Percentiles rank a stretch among this genome's conserved stretches.
phyloP scores from a whole-genome alignment of 805 yeast species.

The Barnettozyma sucrosica region DNA sequence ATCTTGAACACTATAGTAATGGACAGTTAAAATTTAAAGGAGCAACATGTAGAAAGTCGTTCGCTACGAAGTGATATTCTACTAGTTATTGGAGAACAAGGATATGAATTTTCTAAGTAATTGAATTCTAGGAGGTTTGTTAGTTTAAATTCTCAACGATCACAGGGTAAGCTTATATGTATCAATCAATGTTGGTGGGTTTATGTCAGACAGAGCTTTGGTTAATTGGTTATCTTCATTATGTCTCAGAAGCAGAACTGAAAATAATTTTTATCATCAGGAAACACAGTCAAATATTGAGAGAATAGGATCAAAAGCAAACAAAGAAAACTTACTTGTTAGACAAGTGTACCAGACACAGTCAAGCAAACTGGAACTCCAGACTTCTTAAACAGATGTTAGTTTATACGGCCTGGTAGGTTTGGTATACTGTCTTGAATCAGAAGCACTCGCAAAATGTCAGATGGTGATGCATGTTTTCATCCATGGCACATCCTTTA shows the following conservation, averaged over 20 bases:
- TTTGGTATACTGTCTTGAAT: background rate
- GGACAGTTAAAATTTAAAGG: background rate
- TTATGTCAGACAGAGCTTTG: conserved; percentile 41
- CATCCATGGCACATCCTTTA: conserved; percentile 70
- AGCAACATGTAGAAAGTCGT: too few relatives aligned
- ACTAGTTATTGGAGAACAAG: too few relatives aligned
- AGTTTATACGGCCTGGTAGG: background rate
- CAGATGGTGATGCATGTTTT: conserved; percentile 98
- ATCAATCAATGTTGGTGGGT: background rate
- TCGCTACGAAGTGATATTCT: too few relatives aligned
- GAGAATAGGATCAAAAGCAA: background rate
- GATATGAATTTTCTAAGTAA: too few relatives aligned
- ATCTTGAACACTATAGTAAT: background rate
- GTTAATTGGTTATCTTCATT: conserved; percentile 72
- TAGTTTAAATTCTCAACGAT: background rate
- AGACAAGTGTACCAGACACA: background rate
- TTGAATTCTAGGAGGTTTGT: too few relatives aligned
- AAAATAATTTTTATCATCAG: conserved; percentile 61
- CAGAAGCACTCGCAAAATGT: conserved; percentile 24
- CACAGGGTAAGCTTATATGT: too few relatives aligned
- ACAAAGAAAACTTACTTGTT: background rate
- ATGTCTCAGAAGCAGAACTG: conserved; percentile 96
- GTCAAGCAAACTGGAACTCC: background rate
- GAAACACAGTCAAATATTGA: conserved; percentile 3
- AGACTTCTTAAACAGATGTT: background rate